Evolutionary conservation across 169 alveolate species (phyloP).

Genomic region (Theileria orientalis): DNA sequence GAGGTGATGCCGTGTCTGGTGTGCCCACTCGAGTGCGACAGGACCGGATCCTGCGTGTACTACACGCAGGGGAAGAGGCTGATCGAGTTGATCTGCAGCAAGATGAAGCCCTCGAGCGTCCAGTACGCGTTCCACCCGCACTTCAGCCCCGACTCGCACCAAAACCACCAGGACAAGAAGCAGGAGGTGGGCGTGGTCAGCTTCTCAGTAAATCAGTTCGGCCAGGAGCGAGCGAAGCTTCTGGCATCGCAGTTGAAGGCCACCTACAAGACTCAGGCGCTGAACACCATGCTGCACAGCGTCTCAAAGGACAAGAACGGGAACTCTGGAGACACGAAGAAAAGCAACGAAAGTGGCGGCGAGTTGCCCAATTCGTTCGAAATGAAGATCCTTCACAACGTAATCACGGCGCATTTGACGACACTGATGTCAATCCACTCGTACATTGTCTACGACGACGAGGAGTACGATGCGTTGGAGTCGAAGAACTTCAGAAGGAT

Average conservation of each 20-base stretch:
- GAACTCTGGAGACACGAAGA: neutral
- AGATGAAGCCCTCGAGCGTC: slow-evolving; percentile 42
- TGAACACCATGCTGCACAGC: slow-evolving; percentile 2
- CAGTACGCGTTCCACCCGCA: slow-evolving; percentile 33
- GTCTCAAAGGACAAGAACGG: neutral
- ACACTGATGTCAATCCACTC: slow-evolving; percentile 10
- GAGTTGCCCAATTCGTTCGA: neutral
- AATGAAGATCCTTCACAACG: slow-evolving; percentile 9
- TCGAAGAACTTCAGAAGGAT: no score
- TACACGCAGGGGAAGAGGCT: slow-evolving; percentile 42
- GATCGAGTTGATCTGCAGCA: slow-evolving; percentile 41
- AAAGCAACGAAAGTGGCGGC: neutral
- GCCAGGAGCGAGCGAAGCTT: slow-evolving; percentile 56
- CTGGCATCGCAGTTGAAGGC: slow-evolving; percentile 42
- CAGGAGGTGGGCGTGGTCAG: slow-evolving; percentile 1
- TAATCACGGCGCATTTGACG: slow-evolving; percentile 1
- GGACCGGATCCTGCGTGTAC: slow-evolving; percentile 17
- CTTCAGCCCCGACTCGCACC: slow-evolving; percentile 11
- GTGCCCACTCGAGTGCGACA: slow-evolving; percentile 40
- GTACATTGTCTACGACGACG: neutral
- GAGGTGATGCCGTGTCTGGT: slow-evolving; percentile 51
- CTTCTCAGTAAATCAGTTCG: slow-evolving; percentile 48
- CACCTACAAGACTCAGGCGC: neutral
- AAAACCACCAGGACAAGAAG: neutral
- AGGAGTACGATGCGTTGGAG: no score